phyloP scores from a whole-genome alignment of 176 grass and related monocot genomes.

The Aegilops umbellulata region DNA sequence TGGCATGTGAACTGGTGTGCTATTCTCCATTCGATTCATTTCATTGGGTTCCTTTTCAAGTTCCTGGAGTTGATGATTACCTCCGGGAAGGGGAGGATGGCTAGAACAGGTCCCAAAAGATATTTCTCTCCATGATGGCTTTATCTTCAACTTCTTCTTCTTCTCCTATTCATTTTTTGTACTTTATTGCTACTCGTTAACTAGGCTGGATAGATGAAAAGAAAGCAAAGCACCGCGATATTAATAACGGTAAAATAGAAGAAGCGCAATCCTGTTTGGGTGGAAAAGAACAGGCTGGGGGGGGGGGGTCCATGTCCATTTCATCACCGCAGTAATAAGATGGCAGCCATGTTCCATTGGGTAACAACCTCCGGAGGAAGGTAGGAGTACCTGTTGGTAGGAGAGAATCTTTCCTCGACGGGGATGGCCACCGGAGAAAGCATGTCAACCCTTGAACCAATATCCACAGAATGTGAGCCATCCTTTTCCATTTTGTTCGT shows the following conservation, averaged over 20 bases:
- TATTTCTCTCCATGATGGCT: not conserved
- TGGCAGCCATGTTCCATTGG: not conserved
- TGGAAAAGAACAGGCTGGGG: conserved; percentile 18
- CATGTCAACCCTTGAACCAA: conserved; percentile 27
- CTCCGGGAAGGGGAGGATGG: conserved; percentile 23
- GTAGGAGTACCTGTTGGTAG: not conserved
- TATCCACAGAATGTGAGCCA: conserved; percentile 30
- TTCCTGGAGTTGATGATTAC: conserved; percentile 16
- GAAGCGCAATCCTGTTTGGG: not conserved
- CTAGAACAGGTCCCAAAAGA: not conserved
- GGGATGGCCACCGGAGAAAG: conserved; percentile 32
- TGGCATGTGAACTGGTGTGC: not conserved
- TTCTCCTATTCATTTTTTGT: not conserved
- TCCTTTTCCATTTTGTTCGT: conserved; percentile 27
- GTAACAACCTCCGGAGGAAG: not conserved
- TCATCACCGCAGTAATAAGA: not conserved
- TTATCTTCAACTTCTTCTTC: not conserved
- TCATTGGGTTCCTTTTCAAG: not conserved
- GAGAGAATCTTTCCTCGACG: conserved; percentile 19
- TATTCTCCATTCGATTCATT: conserved; percentile 6
- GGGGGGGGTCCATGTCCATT: not conserved
- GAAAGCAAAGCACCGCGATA: not conserved
- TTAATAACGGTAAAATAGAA: not conserved
- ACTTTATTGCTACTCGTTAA: not conserved
- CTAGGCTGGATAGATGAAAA: not conserved